phyloP scores from a whole-genome alignment of 1,139 yeast genomes.

The Candida pseudoviswanathii region DNA sequence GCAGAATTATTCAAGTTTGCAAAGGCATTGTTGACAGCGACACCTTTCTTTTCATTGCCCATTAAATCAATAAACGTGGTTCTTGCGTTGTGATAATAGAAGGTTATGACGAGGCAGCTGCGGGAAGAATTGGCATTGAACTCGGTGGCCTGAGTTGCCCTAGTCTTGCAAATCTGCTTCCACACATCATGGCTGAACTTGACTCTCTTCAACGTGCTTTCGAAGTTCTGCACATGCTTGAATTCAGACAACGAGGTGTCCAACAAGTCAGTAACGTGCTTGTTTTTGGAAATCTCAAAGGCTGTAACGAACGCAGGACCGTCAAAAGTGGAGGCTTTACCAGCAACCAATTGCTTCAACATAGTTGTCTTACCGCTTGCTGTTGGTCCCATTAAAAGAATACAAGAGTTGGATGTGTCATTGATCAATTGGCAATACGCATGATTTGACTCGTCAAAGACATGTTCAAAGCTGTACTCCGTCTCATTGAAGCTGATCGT shows the following conservation, averaged over 20 bases:
- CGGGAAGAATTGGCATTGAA: constrained; percentile 27
- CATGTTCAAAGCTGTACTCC: constrained; percentile 24
- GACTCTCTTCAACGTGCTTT: constrained; percentile 18
- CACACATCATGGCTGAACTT: constrained; percentile 13
- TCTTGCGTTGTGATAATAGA: constrained; percentile 23
- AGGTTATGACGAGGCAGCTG: constrained; percentile 30
- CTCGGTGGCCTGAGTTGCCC: constrained; percentile 24
- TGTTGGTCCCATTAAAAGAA: constrained; percentile 36
- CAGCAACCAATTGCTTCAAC: constrained; percentile 20
- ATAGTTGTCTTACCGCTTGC: constrained; percentile 39
- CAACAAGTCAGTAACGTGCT: constrained; percentile 29
- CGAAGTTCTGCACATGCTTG: constrained; percentile 17
- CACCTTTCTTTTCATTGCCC: constrained; percentile 29
- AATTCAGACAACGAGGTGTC: constrained; percentile 7
- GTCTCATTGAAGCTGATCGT: constrained; percentile 24
- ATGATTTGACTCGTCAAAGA: constrained; percentile 16
- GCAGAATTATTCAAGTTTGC: constrained; percentile 33
- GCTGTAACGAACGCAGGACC: constrained; percentile 24
- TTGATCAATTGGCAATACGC: constrained; percentile 19
- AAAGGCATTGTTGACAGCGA: constrained; percentile 20
- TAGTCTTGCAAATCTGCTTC: constrained; percentile 21
- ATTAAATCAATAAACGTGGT: constrained; percentile 33
- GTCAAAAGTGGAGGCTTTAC: constrained; percentile 12
- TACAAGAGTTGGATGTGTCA: constrained; percentile 17
- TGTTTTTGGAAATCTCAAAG: constrained; percentile 33